Percentiles rank a stretch among this genome's conserved stretches.
Evolutionary conservation across 2,329 filamentous ascomycete genomes (phyloP).

Genomic region (Endoconidiophora polonica): DNA sequence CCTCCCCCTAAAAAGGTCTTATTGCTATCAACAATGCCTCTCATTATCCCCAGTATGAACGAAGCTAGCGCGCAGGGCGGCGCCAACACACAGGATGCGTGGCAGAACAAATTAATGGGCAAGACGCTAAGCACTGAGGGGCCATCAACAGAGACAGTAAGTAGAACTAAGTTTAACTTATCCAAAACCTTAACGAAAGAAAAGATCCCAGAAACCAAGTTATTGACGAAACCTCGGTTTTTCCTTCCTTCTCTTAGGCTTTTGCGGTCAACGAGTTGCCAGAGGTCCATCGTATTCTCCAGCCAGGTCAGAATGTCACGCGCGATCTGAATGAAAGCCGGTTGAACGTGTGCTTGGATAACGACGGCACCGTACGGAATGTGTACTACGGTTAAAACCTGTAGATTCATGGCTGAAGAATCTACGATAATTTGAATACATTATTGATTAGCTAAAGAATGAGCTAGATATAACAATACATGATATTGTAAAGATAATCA

Average conservation of each 20-base stretch:
- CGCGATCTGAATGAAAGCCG: constrained; percentile 37
- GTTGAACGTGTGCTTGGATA: constrained; percentile 42
- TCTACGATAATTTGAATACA: no score
- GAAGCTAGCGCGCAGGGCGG: constrained; percentile 19
- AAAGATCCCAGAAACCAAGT: neutral
- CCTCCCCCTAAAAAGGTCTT: neutral
- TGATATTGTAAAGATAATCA: no score
- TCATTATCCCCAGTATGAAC: constrained; percentile 43
- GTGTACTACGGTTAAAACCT: constrained; percentile 34
- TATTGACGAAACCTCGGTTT: neutral
- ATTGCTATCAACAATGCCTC: constrained; percentile 36
- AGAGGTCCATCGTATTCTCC: constrained; percentile 36
- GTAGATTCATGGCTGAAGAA: no score
- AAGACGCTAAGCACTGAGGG: constrained; percentile 39
- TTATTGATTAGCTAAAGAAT: no score
- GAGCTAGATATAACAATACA: no score
- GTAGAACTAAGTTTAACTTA: constrained; percentile 13
- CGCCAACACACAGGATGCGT: constrained; percentile 34
- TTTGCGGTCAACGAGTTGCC: constrained; percentile 46
- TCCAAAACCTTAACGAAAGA: neutral
- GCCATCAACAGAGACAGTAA: constrained; percentile 33
- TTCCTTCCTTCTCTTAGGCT: constrained; percentile 23
- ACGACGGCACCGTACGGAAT: constrained; percentile 43
- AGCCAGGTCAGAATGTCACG: constrained; percentile 40
- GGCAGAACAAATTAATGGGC: constrained; percentile 45